phyloP scores from a whole-genome alignment of 768 basidiomycete genomes.

The Suillus hirtellus region DNA sequence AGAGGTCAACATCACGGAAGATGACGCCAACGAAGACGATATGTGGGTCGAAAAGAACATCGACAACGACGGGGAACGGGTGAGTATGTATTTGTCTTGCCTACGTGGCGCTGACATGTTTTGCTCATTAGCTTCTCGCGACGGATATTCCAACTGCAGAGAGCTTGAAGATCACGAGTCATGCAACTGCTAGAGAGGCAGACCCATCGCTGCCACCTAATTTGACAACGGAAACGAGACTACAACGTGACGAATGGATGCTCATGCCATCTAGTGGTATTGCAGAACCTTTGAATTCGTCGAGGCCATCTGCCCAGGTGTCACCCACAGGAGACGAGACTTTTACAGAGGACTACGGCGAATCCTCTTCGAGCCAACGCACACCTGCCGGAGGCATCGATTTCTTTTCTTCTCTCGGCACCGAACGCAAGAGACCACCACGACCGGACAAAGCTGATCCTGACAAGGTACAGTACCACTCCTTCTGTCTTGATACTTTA shows the following conservation, averaged over 20 bases:
- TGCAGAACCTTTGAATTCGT: constrained; percentile 31
- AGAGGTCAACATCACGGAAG: constrained; percentile 53
- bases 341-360: constrained; percentile 68
- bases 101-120: constrained; percentile 12
- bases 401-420: constrained; percentile 89
- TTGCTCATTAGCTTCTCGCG: constrained; percentile 51
- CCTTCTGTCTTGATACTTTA: not conserved
- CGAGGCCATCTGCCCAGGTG: constrained; percentile 32
- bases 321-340: constrained; percentile 44
- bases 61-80: constrained; percentile 72
- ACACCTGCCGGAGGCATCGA: constrained; percentile 65
- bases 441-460: constrained; percentile 61
- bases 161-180: constrained; percentile 67
- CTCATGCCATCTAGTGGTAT: constrained; percentile 40
- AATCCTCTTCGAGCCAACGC: constrained; percentile 44
- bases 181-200: constrained; percentile 46
- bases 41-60: constrained; percentile 92
- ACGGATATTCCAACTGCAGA: constrained; percentile 77
- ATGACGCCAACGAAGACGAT: constrained; percentile 71
- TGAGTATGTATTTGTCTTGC: constrained; percentile 35
- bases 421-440: constrained; percentile 70
- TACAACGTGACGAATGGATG: constrained; percentile 92
- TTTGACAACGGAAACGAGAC: constrained; percentile 45
- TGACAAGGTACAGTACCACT: constrained; percentile 56
- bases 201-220: constrained; percentile 50